phyloP scores from a whole-genome alignment of 2,329 filamentous ascomycete genomes.

The Beauveria sp. region DNA sequence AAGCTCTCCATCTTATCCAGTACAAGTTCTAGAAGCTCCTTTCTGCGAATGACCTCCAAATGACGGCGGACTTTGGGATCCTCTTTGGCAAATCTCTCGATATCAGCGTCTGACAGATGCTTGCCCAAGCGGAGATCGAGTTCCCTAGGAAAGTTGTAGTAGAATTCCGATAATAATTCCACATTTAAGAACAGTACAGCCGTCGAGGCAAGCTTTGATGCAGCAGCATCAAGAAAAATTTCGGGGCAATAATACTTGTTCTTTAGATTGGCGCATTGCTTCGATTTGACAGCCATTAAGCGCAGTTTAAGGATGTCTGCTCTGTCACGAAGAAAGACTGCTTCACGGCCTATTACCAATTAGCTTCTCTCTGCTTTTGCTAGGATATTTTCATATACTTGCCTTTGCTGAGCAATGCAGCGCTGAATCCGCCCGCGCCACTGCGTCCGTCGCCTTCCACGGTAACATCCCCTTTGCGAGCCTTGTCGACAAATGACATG shows the following conservation, averaged over 20 bases:
- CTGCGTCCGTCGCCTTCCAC: constrained; percentile 76
- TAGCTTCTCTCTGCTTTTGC: constrained; percentile 16
- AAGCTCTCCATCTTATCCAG: constrained; percentile 93
- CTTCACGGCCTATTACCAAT: constrained; percentile 65
- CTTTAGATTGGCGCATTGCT: constrained; percentile 72
- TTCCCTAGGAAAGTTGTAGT: constrained; percentile 93
- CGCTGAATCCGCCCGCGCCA: constrained; percentile 89
- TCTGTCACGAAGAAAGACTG: constrained; percentile 86
- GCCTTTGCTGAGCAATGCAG: constrained; percentile 78
- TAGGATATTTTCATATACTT: constrained; percentile 20
- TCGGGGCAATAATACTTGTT: constrained; percentile 98
- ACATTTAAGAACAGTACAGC: constrained; percentile 97
- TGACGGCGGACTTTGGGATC: constrained; percentile 85
- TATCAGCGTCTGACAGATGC: constrained; percentile 67
- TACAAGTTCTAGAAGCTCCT: constrained; percentile 87
- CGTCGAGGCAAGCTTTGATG: constrained; percentile 87
- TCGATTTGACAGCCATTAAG: constrained; percentile 77
- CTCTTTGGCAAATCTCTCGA: constrained; percentile 87
- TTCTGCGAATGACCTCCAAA: constrained; percentile 83
- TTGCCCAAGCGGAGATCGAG: constrained; percentile 80
- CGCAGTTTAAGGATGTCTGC: constrained; percentile 87
- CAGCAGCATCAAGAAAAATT: constrained; percentile 94
- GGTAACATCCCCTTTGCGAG: constrained; percentile 74
- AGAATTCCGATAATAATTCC: constrained; percentile 92
- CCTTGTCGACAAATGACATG: constrained; percentile 82